Base-by-base conservation (phyloP, 2,329 filamentous ascomycete species). In the Botryotinia convoluta region DNA sequence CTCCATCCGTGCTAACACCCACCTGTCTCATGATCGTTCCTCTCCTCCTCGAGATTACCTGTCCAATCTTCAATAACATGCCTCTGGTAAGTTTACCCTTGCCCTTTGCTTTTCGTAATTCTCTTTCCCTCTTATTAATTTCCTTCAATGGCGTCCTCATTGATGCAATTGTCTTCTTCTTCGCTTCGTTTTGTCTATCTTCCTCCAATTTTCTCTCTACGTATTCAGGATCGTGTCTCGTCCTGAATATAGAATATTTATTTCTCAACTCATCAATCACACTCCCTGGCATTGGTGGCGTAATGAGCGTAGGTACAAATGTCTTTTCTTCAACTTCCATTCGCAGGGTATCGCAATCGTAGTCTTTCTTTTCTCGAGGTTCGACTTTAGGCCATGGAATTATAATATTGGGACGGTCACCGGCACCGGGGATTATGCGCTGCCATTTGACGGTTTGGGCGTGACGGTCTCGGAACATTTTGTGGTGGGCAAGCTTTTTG, bases 191-290 rank as follows among this genome's bases (percentile, higher is more conserved):
- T 75, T 83, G 83, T 65, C 82, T 82, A 74, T 88, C 90, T 81
- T 91, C 87, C 74, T 85, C 83, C 81, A 89, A 85, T 85, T 91
- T 91, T 83, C 85, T 84, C 77, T 85, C 85, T 70, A 95, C 82
- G 81, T 92, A 97, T 81, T 91, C 92, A 63, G 88, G 84, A 76
- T 94, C 92, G 84, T 97, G 93, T 65, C 93, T 87, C 71, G 91
- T 94, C 79, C 94, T 87, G 89, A 95, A 96, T 79, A 88, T 89
- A 78, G 91, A 93, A 87, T 91, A 97, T 81, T 90, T 92, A 85
- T 92, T 92, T 80, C 94, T 88, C 80, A 98, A 86, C 85, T 98
- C 95, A 81, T 97, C 91, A 77, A 97, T 87, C 54, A 98, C 88
- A n/a, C 83, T 84, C 44, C 86, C 83, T 8, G 95, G 94, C 87